Percentiles rank a stretch among this genome's conserved stretches.
phyloP scores from a whole-genome alignment of 306 rosid species.

The Benincasa hispida region DNA sequence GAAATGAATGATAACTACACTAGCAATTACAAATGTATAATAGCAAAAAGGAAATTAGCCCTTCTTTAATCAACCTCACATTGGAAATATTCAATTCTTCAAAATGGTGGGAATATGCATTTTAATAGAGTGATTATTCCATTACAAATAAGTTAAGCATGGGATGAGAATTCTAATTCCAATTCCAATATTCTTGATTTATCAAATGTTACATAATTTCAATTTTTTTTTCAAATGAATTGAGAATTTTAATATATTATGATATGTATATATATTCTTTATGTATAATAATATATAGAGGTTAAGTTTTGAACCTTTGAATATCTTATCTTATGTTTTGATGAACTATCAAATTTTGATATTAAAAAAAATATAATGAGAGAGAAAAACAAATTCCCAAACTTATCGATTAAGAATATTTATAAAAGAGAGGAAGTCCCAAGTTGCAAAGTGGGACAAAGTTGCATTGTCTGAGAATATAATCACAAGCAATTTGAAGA shows the following conservation, averaged over 20 bases:
- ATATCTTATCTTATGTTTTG: too few relatives aligned
- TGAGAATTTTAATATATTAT: not conserved
- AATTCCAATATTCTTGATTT: too few relatives aligned
- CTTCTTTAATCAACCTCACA: not conserved
- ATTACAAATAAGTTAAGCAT: not conserved
- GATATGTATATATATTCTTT: too few relatives aligned
- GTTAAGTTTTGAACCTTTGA: too few relatives aligned
- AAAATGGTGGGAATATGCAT: not conserved
- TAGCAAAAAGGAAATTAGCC: not conserved
- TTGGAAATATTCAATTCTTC: not conserved
- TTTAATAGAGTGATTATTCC: not conserved
- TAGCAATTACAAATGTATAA: not conserved
- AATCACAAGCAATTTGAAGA: conserved; percentile 17
- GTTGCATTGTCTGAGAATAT: conserved; percentile 25
- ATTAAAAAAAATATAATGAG: not conserved
- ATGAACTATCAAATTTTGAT: too few relatives aligned
- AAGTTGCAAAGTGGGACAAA: conserved; percentile 23
- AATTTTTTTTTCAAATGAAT: not conserved
- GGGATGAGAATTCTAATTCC: not conserved
- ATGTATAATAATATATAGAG: too few relatives aligned
- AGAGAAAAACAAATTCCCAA: not conserved
- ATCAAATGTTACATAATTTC: not conserved
- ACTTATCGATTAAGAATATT: not conserved
- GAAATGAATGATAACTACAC: not conserved
- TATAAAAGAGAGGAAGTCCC: not conserved